Percentiles rank a stretch among this genome's conserved stretches.
phyloP scores from a whole-genome alignment of 2,329 filamentous ascomycete species.

The Paracamarosporium sp. region DNA sequence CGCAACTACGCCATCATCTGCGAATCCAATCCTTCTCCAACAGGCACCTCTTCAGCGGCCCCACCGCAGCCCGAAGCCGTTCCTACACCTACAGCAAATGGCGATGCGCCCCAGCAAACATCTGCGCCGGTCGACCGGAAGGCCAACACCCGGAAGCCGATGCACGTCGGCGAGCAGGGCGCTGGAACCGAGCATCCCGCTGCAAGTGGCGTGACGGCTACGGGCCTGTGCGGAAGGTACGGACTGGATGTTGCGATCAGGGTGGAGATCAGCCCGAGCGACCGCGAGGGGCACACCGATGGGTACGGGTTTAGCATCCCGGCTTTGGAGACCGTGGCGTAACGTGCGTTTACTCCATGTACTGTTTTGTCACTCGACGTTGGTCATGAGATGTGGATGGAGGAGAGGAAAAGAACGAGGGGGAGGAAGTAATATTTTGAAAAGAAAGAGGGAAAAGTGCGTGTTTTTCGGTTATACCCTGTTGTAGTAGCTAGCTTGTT shows the following conservation, averaged over 20 bases:
- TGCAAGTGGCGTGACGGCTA: constrained; percentile 56
- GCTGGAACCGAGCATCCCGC: constrained; percentile 82
- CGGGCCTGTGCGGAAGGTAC: constrained; percentile 51
- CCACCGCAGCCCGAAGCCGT: constrained; percentile 28
- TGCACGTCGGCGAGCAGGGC: constrained; percentile 77
- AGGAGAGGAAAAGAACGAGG: not conserved
- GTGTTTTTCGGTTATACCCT: not conserved
- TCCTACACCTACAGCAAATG: constrained; percentile 30
- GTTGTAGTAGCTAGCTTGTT: not conserved
- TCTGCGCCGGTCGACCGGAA: constrained; percentile 48
- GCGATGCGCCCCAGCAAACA: constrained; percentile 31
- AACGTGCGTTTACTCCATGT: too few relatives aligned
- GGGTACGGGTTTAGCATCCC: constrained; percentile 60
- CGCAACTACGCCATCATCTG: constrained; percentile 70
- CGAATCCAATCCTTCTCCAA: constrained; percentile 51
- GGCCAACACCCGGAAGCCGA: constrained; percentile 68
- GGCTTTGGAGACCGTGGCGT: constrained; percentile 41
- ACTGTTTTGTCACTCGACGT: too few relatives aligned
- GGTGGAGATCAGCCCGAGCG: constrained; percentile 55
- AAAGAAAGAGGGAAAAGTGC: not conserved
- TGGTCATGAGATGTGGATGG: not conserved
- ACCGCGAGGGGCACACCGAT: constrained; percentile 53
- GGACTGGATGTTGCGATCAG: constrained; percentile 57
- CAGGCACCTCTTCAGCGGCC: constrained; percentile 23
- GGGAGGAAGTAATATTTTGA: not conserved